Percentiles rank a stretch among this genome's conserved stretches.
phyloP scores from a whole-genome alignment of 2,329 filamentous ascomycete species.

The Calonectria pseudoturangicola region DNA sequence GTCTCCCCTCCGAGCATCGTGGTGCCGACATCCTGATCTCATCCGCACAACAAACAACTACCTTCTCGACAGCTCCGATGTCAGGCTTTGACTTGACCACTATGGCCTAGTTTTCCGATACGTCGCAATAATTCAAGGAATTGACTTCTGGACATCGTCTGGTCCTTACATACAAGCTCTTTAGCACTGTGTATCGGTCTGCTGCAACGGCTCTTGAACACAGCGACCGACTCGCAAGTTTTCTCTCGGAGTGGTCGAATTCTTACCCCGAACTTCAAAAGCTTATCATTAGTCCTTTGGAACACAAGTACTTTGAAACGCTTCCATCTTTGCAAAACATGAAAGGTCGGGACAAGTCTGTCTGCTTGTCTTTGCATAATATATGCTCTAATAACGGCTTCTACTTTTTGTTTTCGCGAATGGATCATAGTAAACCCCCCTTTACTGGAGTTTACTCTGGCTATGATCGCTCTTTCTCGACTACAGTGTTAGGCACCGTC shows the following conservation, averaged over 20 bases:
- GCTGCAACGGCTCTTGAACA: slow-evolving; percentile 7
- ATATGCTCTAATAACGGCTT: slow-evolving; percentile 37
- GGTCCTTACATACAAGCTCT: slow-evolving; percentile 42
- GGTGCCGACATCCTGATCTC: slow-evolving; percentile 37
- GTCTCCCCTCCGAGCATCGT: slow-evolving; percentile 42
- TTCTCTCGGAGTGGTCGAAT: slow-evolving; percentile 27
- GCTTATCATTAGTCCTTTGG: slow-evolving; percentile 38
- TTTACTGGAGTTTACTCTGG: background rate
- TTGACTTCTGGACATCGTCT: slow-evolving; percentile 41
- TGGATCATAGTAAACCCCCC: slow-evolving; percentile 6
- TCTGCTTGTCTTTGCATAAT: slow-evolving; percentile 25
- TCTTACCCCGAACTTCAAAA: background rate
- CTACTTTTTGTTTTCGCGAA: slow-evolving; percentile 38
- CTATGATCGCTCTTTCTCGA: background rate
- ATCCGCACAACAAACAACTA: slow-evolving; percentile 18
- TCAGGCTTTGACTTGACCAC: slow-evolving; percentile 39
- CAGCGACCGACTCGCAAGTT: slow-evolving; percentile 1
- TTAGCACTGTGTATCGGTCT: background rate
- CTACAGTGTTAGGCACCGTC: background rate
- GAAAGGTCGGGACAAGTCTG: slow-evolving; percentile 34
- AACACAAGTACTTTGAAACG: slow-evolving; percentile 35
- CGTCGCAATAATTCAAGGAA: slow-evolving; percentile 31
- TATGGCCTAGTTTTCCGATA: slow-evolving; percentile 44
- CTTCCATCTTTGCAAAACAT: slow-evolving; percentile 37
- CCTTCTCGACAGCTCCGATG: slow-evolving; percentile 31